These are phyloP conservation scores for Purpureocillium takamizusanense DNA, from an alignment of 2,329 filamentous ascomycete genomes.

Conservation along the genomic window DNA sequence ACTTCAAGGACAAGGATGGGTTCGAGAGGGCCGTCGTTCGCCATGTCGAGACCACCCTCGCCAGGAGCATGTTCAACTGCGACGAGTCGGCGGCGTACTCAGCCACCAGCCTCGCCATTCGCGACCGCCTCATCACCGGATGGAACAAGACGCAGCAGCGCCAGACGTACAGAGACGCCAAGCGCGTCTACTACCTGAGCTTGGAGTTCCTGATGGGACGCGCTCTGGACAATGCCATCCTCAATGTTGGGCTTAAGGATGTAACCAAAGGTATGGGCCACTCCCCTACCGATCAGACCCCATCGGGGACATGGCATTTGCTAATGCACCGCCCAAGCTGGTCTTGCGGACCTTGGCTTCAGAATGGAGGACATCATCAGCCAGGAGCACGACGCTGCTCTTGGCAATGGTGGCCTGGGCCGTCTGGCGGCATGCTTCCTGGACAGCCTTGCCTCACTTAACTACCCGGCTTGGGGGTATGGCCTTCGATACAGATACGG, in stretches of 20 bases:
- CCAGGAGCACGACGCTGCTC: slow-evolving; percentile 91
- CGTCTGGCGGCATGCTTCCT: slow-evolving; percentile 94
- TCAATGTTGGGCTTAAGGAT: slow-evolving; percentile 86
- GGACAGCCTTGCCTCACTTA: slow-evolving; percentile 88
- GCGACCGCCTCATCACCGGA: slow-evolving; percentile 84
- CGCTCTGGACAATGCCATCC: slow-evolving; percentile 95
- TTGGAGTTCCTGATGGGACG: slow-evolving; percentile 97
- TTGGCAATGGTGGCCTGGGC: slow-evolving; percentile 92
- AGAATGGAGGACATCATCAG: slow-evolving; percentile 90
- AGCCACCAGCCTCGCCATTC: slow-evolving; percentile 83
- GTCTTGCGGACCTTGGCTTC: slow-evolving; percentile 84
- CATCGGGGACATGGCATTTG: neutral
- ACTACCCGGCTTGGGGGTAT: slow-evolving; percentile 96
- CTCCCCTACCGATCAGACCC: neutral
- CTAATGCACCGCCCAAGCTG: slow-evolving; percentile 44
- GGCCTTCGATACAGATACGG: slow-evolving; percentile 91
- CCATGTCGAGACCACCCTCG: slow-evolving; percentile 93
- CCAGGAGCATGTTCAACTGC: slow-evolving; percentile 95
- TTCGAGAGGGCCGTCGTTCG: slow-evolving; percentile 83
- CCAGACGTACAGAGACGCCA: slow-evolving; percentile 83
- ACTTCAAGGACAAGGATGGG: slow-evolving; percentile 71
- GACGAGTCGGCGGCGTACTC: slow-evolving; percentile 91
- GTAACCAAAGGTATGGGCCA: slow-evolving; percentile 60
- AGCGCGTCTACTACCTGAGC: slow-evolving; percentile 94
- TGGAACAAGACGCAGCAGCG: slow-evolving; percentile 98